These are phyloP conservation scores for Apostasia shenzhenica DNA, from an alignment of 106 monocot genomes.

Conservation along the genomic window DNA sequence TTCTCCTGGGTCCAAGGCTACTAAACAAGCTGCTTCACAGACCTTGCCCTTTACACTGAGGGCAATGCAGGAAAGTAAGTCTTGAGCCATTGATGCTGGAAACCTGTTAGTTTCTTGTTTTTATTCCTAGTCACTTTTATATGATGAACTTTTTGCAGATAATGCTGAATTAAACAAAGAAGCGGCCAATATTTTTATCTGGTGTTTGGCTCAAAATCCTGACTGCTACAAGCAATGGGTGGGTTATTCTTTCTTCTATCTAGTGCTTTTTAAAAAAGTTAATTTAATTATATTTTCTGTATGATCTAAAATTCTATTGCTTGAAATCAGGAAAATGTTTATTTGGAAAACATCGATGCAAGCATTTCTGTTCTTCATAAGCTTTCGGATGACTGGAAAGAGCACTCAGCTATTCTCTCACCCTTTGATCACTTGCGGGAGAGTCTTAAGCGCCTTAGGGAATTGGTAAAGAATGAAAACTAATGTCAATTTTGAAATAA, in stretches of 20 bases:
- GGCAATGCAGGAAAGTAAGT: constrained; percentile 79
- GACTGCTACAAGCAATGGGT: constrained; percentile 97
- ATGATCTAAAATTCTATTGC: neutral
- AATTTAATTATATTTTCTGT: neutral
- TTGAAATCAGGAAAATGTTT: constrained; percentile 61
- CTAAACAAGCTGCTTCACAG: constrained; percentile 84
- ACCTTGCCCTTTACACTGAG: constrained; percentile 47
- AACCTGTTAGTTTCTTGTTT: neutral
- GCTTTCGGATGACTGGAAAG: constrained; percentile 59
- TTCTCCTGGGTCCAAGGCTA: constrained; percentile 70
- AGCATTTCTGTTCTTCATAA: constrained; percentile 59
- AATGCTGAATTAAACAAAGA: constrained; percentile 57
- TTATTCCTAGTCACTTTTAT: neutral
- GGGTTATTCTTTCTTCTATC: constrained; percentile 5
- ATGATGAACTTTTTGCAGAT: constrained; percentile 24
- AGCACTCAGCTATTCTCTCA: constrained; percentile 44
- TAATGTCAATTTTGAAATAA: neutral
- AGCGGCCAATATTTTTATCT: constrained; percentile 73
- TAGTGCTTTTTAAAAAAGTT: neutral
- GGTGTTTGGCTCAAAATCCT: constrained; percentile 89
- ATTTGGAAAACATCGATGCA: constrained; percentile 66
- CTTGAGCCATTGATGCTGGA: neutral
- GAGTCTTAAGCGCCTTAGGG: constrained; percentile 45
- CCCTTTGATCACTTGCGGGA: constrained; percentile 39
- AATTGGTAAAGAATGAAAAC: constrained; percentile 38